Base-by-base conservation (phyloP, 768 basidiomycete species). In the Tricholoma sp. region DNA sequence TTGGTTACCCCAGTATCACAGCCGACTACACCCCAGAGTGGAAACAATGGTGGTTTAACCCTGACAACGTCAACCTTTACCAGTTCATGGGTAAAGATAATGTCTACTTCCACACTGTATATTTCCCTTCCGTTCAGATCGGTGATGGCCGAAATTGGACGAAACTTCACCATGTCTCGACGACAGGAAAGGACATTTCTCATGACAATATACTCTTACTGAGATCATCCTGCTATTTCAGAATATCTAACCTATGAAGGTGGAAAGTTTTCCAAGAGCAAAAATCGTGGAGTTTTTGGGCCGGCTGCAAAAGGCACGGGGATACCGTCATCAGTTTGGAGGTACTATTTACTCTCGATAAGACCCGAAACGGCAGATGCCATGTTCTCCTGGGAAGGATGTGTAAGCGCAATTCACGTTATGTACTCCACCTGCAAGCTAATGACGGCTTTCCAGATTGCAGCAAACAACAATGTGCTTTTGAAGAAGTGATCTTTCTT, bases 61-160 rank as follows among this genome's bases (percentile, higher is more conserved):
- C 88, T 1, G 79, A 91, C 63, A 79, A 98, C 64, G 94, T 99
- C 57, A 79, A 83, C 63, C 76, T 98, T 52, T 97, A 93, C 75
- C 96, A 99, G 72, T 99, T 99, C 79, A 99, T 99, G 97, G 97
- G 97, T 68, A 99, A 99, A 76, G 96, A 98, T 70, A 98, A 94
- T 60, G 93, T 95, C 51, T 98, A 96, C 72, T 99, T 99, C 83
- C 97, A 99, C 71, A 93, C 93, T 0, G 84, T 99, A 39, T 93
- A 93, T 65, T 99, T 86, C 78, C 96, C 97, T 27, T 87, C 92
- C 3, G 85, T 94, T 57, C 83, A 92, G 65, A 74, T 98, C 58
- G 97, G 85, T 2, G 94, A 98, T 62, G 89, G 91, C 16, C 83
- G 91, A 52, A 76, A 86, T 60, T 99, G 97, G 97, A 97, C 96